Base-by-base conservation (phyloP, 2,329 filamentous ascomycete species). In the Nigrograna mackinnonii region DNA sequence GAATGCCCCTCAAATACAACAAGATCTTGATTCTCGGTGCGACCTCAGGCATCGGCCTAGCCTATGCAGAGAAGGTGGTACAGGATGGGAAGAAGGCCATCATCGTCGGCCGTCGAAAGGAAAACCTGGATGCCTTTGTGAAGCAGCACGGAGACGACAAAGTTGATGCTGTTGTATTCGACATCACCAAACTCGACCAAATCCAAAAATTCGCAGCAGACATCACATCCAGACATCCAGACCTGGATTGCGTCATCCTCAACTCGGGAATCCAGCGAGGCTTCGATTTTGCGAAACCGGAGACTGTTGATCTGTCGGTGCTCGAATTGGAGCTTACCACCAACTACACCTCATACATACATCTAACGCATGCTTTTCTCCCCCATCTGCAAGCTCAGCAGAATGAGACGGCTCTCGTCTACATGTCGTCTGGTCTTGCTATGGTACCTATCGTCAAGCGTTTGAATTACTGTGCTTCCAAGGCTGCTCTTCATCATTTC, bases 21-120 rank as follows among this genome's bases (percentile, higher is more conserved):
- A 78, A 79, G 58, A 69, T 79, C 16, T 70, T 80, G 6, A 60
- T 82, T 20, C 64, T 81, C 7, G 79, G 79, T n/a, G 79, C 78
- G 26, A 78, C 74, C 12, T 72, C 69, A 13, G 76, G 76, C 21
- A 77, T 79, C 36, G 76, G 79, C 36, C 64, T 71, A 47, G 76
- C 76, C 5, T 68, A 81, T 12, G 75, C 78, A 3, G 66, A 71
- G 21, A 73, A 71, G 49, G 60, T 80, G 17, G 63, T 81, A 6
- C 54, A 71, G 35, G 70, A 75, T 45, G 76, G 73, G 22, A 71
- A 70, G 42, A 64, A 66, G 14, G 71, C 78, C 28, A 72, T 80
- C 30, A 67, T 76, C 3, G 69, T 75, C 4, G 79, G 79, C 3
- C 66, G 79, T 6, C 63, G 79, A 41, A 70, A 79, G 54, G 74